Base-by-base conservation (phyloP, 805 yeast genomes). In the Wickerhamomyces sydowiorum region DNA sequence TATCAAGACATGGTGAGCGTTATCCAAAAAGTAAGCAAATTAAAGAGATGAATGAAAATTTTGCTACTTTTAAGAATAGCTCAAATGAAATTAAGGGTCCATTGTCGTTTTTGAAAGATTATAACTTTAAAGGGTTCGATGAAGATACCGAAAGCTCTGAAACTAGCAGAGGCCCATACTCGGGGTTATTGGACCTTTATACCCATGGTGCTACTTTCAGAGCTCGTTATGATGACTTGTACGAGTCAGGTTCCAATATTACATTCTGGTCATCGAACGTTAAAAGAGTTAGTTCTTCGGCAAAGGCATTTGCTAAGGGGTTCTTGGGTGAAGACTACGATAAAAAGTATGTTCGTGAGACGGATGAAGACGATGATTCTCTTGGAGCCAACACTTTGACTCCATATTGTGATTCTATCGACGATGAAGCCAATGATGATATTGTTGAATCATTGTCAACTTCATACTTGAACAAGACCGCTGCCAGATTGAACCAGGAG, bases 381-480 rank as follows among this genome's bases (percentile, higher is more conserved):
- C 67, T 64, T 53, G 87, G 87, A 25, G 80, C 76, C 27, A 74
- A 80, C 59, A 69, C 82, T 4, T 63, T 82, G 57, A 75, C 85
- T 6, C 78, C 85, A n/a, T 65, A 73, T 21, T 57, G 63, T 40
- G 70, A 69, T 12, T 72, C 77, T 53, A 55, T 54, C 23, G 64
- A 67, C 23, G 69, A 58, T 43, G 23, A 43, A 14, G 28, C 51
- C 3, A 50, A 63, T 41, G 54, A 54, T n/a, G 51, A 51, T n/a
- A 44, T 51, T n/a, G 53, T 67, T 42, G 53, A 59, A 18, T 54
- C 56, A 15, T 49, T 54, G 13, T 48, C 59, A n/a, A 47, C 43
- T n/a, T 51, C 49, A n/a, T 53, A 46, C 29, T 14, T 51, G 22
- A 37, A 37, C 5, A 15, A 18, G 4, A 69, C 60, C 42, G 54